Evolutionary conservation across 78 protist genomes (phyloP).

Genomic region (Dictyostelium firmibasis): DNA sequence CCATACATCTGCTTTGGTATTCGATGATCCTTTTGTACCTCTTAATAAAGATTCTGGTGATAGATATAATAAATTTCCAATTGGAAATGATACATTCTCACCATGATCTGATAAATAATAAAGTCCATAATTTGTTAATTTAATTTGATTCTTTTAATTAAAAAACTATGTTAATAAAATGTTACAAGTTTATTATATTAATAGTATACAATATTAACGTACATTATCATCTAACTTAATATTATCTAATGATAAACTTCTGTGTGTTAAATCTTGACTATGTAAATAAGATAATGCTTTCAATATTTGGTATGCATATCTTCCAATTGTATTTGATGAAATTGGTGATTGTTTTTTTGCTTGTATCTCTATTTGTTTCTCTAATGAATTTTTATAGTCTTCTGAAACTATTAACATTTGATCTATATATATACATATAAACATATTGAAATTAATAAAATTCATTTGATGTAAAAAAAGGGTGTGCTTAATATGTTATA

Average conservation of each 20-base stretch:
- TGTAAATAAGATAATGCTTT: constrained; percentile 56
- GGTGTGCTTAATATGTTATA: neutral
- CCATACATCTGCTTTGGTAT: constrained; percentile 72
- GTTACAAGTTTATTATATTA: neutral
- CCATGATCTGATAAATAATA: constrained; percentile 63
- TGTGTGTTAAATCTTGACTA: constrained; percentile 42
- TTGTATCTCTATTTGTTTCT: constrained; percentile 11
- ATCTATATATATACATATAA: constrained; percentile 14
- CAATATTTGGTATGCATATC: constrained; percentile 49
- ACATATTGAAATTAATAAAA: neutral
- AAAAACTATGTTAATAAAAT: neutral
- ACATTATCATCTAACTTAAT: constrained; percentile 55
- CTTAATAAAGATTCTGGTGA: constrained; percentile 55
- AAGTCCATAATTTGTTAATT: constrained; percentile 59
- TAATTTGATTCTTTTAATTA: constrained; percentile 19
- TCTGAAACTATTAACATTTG: constrained; percentile 61
- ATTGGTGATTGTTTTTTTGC: constrained; percentile 15
- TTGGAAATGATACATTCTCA: constrained; percentile 76
- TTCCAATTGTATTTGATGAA: neutral
- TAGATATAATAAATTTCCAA: constrained; percentile 63
- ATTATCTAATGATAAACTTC: constrained; percentile 69
- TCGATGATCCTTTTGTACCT: constrained; percentile 37
- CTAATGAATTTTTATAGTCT: constrained; percentile 54
- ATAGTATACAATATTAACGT: neutral
- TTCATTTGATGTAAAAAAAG: too few species aligned